Percentiles rank a stretch among this genome's conserved stretches.
Conservation (phyloP, 345 rosid species). For the Conringia planisiliqua region DNA sequence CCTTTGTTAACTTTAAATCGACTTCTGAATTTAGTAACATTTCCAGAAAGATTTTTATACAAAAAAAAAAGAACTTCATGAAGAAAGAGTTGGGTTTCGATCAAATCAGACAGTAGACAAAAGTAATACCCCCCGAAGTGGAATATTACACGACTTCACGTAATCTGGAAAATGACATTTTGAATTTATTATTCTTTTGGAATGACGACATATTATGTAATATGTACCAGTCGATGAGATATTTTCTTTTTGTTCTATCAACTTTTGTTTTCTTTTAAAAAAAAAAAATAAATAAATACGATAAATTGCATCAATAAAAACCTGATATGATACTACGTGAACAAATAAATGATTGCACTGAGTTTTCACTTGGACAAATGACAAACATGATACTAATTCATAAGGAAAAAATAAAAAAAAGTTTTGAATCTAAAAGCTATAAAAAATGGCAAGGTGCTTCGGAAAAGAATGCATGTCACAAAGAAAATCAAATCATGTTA, state of each 20-base stretch:
- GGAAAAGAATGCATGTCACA: too few relatives aligned
- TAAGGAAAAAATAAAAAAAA: too few relatives aligned
- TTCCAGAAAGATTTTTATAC: neutral
- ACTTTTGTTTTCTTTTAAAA: neutral
- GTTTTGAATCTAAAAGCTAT: too few relatives aligned
- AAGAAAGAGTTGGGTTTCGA: slow-evolving; percentile 7
- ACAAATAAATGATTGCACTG: neutral
- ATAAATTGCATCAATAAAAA: too few relatives aligned
- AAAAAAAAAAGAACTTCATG: neutral
- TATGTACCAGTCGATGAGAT: slow-evolving; percentile 1
- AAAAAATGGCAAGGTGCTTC: too few relatives aligned
- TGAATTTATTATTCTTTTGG: neutral
- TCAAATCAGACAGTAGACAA: neutral
- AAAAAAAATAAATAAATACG: neutral
- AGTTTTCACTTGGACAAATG: neutral
- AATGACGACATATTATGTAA: neutral
- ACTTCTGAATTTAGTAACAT: neutral
- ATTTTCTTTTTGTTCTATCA: neutral
- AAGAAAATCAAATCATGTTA: neutral
- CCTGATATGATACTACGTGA: too few relatives aligned
- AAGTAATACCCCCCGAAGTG: neutral
- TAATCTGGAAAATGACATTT: slow-evolving; percentile 20
- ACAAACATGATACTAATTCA: neutral
- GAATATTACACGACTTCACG: slow-evolving; percentile 8
- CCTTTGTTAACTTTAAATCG: neutral